Conservation (phyloP, 371 early-diverging fungal genomes). For the Entomophthora muscae region DNA sequence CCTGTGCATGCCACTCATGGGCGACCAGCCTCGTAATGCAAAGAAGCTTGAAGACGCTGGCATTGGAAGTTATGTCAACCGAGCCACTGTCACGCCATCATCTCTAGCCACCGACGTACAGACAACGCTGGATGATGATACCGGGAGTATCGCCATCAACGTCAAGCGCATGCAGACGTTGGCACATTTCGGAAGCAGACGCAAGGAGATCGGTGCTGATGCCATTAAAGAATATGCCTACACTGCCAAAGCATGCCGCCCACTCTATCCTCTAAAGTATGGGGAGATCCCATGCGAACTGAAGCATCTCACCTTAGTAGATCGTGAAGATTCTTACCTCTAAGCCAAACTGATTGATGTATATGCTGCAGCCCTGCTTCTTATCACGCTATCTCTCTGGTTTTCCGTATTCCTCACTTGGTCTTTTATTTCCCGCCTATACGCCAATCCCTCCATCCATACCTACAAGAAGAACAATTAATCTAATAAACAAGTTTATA, state of each 20-base stretch:
- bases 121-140: background rate
- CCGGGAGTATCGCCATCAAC: background rate
- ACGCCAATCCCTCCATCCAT: too few species aligned
- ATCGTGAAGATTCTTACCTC: too few species aligned
- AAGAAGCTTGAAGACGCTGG: background rate
- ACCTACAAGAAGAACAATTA: too few species aligned
- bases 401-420: too few species aligned
- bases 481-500: too few species aligned
- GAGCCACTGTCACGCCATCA: background rate
- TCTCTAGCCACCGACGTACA: background rate
- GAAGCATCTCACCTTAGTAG: too few species aligned
- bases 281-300: too few species aligned
- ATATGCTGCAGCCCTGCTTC: too few species aligned
- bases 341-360: too few species aligned
- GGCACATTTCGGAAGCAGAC: background rate
- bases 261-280: background rate
- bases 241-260: background rate
- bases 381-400: too few species aligned
- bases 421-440: too few species aligned
- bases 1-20: background rate
- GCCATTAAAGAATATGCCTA: background rate
- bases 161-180: background rate
- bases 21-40: conserved; percentile 9
- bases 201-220: background rate
- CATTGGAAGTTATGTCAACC: background rate